phyloP scores from a whole-genome alignment of 495 filamentous ascomycete genomes.

The Aspergillus indologenus region DNA sequence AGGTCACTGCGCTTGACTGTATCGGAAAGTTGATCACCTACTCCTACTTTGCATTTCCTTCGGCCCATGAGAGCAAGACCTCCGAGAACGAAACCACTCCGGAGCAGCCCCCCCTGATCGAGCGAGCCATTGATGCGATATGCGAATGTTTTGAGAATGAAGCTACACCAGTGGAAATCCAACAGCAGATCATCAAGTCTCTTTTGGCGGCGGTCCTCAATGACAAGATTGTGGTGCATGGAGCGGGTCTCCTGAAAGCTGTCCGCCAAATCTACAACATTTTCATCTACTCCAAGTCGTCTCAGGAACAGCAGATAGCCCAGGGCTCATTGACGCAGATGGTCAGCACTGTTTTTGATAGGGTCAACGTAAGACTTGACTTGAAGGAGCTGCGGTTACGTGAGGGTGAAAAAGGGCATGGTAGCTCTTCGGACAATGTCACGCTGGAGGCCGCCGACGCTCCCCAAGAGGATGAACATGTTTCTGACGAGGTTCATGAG shows the following conservation, averaged over 20 bases:
- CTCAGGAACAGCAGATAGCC: slow-evolving; percentile 90
- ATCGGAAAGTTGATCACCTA: slow-evolving; percentile 98
- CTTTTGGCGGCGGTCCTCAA: slow-evolving; percentile 92
- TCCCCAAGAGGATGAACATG: slow-evolving; percentile 43
- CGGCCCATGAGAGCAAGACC: slow-evolving; percentile 34
- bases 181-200: slow-evolving; percentile 97
- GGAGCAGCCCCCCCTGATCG: slow-evolving; percentile 70
- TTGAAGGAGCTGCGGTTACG: slow-evolving; percentile 73
- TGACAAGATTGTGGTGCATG: slow-evolving; percentile 97
- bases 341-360: slow-evolving; percentile 96
- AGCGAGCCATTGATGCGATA: slow-evolving; percentile 97
- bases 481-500: slow-evolving; percentile 47
- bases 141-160: slow-evolving; percentile 99
- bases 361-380: slow-evolving; percentile 81
- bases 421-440: slow-evolving; percentile 31
- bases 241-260: slow-evolving; percentile 94
- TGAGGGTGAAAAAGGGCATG: slow-evolving; percentile 36
- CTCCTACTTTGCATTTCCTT: slow-evolving; percentile 87
- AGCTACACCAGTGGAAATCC: slow-evolving; percentile 81
- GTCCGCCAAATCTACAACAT: slow-evolving; percentile 98
- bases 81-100: slow-evolving; percentile 46
- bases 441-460: slow-evolving; percentile 37
- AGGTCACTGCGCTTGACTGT: slow-evolving; percentile 90
- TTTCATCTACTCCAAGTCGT: slow-evolving; percentile 88
- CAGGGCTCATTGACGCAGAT: slow-evolving; percentile 97